A percentile compares a stretch with the other conserved stretches of the same genome.
These are phyloP conservation scores for Pseudognaphalium luteoalbum DNA, from an alignment of 129 eudicot genomes.

Conservation along the genomic window DNA sequence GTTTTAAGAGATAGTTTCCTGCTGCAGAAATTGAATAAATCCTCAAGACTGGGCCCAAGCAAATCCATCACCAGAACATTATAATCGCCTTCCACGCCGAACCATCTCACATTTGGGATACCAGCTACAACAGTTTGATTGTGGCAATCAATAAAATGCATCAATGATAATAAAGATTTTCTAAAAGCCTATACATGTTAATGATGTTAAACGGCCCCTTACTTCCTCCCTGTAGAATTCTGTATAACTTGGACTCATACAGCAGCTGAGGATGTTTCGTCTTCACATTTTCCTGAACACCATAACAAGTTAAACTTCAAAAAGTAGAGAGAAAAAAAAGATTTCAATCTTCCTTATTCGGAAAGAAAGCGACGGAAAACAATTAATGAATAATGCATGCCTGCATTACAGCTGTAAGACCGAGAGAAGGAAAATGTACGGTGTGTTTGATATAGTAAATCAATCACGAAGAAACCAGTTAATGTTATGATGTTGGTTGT, in stretches of 20 bases:
- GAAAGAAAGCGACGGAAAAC: slow-evolving; percentile 9
- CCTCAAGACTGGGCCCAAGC: slow-evolving; percentile 96
- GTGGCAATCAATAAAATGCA: slow-evolving; percentile 5
- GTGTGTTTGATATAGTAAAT: not conserved
- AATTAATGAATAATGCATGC: slow-evolving; percentile 1
- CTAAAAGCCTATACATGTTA: not conserved
- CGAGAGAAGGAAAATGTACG: not conserved
- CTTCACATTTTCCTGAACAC: slow-evolving; percentile 76
- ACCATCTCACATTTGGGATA: slow-evolving; percentile 88
- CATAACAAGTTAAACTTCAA: slow-evolving; percentile 12
- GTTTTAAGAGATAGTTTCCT: slow-evolving; percentile 84
- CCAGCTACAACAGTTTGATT: slow-evolving; percentile 58
- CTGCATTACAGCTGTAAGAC: not conserved
- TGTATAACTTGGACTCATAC: slow-evolving; percentile 85
- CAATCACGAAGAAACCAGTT: not conserved
- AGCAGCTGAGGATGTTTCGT: slow-evolving; percentile 94
- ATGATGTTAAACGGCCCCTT: slow-evolving; percentile 26
- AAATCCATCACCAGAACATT: slow-evolving; percentile 92
- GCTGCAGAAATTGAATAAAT: slow-evolving; percentile 83
- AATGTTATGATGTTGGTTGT: not conserved
- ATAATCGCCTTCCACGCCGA: slow-evolving; percentile 90
- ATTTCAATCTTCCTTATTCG: not conserved
- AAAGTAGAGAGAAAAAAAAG: not conserved
- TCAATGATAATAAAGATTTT: not conserved
- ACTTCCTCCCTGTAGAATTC: slow-evolving; percentile 96